Evolutionary conservation across 495 filamentous ascomycete species (phyloP).

Genomic region (Talaromyces wortmannii): DNA sequence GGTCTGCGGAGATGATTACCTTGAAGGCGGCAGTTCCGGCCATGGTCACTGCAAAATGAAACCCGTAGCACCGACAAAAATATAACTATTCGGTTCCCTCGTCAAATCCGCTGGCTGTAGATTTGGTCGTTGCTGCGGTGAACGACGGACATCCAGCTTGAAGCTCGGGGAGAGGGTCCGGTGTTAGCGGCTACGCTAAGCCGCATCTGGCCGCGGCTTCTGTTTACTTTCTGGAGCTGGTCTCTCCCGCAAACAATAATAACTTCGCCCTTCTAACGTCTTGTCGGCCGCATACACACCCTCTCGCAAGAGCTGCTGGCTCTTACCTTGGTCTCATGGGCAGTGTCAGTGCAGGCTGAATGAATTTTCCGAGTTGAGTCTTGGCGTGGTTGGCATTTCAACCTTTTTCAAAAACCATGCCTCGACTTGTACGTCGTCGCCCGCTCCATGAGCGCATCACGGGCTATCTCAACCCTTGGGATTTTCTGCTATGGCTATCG

Average conservation of each 20-base stretch:
- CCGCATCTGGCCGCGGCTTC: neutral
- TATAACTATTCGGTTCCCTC: neutral
- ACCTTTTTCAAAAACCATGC: slow-evolving; percentile 38
- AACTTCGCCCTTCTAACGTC: neutral
- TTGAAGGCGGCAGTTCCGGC: slow-evolving; percentile 31
- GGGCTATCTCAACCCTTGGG: slow-evolving; percentile 74
- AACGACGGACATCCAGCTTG: no score
- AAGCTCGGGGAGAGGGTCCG: neutral
- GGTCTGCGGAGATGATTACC: slow-evolving; percentile 17
- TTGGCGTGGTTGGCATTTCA: neutral
- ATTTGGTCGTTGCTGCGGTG: no score
- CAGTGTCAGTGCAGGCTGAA: neutral
- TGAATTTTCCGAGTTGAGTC: neutral
- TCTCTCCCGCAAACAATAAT: no score
- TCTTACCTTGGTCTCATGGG: neutral
- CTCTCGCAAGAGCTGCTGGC: neutral
- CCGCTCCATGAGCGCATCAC: slow-evolving; percentile 71
- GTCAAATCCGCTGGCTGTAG: neutral
- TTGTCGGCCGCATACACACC: neutral
- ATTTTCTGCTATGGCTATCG: slow-evolving; percentile 81
- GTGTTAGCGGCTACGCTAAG: neutral
- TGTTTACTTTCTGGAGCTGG: neutral
- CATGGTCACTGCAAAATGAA: slow-evolving; percentile 17
- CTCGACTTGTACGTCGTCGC: slow-evolving; percentile 72
- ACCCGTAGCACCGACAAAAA: neutral